Percentiles rank a stretch among this genome's conserved stretches.
These are phyloP conservation scores for Baudoinia panamericana DNA, from an alignment of 495 filamentous ascomycete genomes.

Conservation along the genomic window DNA sequence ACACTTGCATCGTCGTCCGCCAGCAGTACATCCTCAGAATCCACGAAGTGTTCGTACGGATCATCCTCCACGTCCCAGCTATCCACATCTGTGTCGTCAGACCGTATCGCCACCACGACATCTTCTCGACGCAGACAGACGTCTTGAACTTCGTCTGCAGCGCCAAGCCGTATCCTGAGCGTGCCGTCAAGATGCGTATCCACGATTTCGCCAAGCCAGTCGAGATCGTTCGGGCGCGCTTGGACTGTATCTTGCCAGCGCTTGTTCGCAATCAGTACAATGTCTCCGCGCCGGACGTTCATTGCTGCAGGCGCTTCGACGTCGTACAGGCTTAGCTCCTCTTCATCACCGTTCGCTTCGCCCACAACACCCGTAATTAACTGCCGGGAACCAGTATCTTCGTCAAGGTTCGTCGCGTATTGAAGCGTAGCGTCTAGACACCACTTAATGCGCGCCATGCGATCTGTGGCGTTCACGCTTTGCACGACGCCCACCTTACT, in stretches of 20 bases:
- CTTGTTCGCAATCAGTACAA: conserved; percentile 33
- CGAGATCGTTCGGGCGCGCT: conserved; percentile 13
- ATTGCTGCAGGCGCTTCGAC: conserved; percentile 35
- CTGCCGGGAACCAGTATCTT: conserved; percentile 23
- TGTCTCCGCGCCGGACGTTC: conserved; percentile 34
- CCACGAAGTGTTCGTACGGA: conserved; percentile 16
- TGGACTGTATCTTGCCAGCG: background rate
- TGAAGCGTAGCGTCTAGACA: conserved; percentile 33
- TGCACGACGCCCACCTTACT: conserved; percentile 47
- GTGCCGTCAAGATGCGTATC: conserved; percentile 41
- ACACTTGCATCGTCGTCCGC: background rate
- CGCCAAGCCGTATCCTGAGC: conserved; percentile 41
- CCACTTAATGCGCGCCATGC: conserved; percentile 45
- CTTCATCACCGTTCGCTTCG: conserved; percentile 28
- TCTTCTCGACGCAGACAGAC: conserved; percentile 36
- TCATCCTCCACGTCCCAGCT: conserved; percentile 10
- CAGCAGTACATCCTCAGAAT: conserved; percentile 34
- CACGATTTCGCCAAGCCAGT: conserved; percentile 47
- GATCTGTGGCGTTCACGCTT: conserved; percentile 37
- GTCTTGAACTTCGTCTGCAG: conserved; percentile 35
- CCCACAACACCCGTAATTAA: conserved; percentile 33
- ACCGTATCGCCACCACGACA: conserved; percentile 26
- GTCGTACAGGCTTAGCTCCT: conserved; percentile 48
- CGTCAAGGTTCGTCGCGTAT: conserved; percentile 25
- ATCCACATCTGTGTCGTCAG: conserved; percentile 11